phyloP scores from a whole-genome alignment of 108 stramenopile genomes.

The Skeletonema tropicum region DNA sequence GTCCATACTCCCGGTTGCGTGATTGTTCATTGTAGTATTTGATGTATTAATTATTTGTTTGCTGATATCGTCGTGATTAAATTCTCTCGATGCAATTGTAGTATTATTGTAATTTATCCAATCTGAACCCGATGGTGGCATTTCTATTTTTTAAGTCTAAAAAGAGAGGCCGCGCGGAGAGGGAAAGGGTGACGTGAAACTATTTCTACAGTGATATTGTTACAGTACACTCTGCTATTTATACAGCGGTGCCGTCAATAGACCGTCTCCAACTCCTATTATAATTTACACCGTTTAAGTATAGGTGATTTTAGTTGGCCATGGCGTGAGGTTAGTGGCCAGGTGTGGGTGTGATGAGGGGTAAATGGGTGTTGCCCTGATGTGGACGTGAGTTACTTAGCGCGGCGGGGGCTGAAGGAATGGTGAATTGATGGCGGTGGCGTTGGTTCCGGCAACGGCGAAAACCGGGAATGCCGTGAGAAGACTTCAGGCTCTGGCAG shows the following conservation, averaged over 20 bases:
- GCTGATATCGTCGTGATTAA: not conserved
- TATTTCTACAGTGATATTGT: constrained; percentile 2
- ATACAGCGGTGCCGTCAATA: not conserved
- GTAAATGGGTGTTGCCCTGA: too few species aligned
- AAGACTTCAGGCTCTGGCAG: too few species aligned
- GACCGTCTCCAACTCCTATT: not conserved
- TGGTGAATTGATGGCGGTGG: too few species aligned
- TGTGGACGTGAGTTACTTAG: too few species aligned
- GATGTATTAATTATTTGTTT: not conserved
- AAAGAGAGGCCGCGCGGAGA: not conserved
- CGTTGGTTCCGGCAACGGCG: too few species aligned
- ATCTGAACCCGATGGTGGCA: constrained; percentile 3
- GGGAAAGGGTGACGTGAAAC: not conserved
- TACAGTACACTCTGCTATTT: not conserved
- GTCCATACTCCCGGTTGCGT: constrained; percentile 3
- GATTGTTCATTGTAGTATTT: not conserved
- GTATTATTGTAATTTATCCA: not conserved
- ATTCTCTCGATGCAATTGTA: not conserved
- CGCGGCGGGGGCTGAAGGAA: too few species aligned
- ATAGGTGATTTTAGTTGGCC: not conserved
- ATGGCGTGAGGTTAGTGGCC: not conserved
- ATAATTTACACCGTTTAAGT: not conserved
- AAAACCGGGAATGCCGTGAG: too few species aligned
- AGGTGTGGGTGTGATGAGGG: too few species aligned
- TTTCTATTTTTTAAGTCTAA: not conserved